Percentiles rank a stretch among this genome's conserved stretches.
phyloP scores from a whole-genome alignment of 2,329 filamentous ascomycete genomes.

The Fusarium lyarnte region DNA sequence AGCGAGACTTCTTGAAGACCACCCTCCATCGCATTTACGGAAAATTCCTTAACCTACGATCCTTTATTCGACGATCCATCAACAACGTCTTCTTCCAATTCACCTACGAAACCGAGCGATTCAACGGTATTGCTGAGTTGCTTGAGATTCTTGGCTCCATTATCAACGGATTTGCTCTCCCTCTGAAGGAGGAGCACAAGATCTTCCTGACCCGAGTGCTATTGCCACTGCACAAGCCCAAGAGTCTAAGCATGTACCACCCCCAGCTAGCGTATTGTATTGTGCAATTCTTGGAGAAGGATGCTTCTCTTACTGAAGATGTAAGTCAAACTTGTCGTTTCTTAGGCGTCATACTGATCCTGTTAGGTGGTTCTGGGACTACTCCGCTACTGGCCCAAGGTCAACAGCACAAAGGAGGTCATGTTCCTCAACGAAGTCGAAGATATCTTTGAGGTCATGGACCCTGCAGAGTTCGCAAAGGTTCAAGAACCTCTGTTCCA shows the following conservation, averaged over 20 bases:
- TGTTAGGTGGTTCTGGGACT: slow-evolving; percentile 89
- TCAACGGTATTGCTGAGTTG: slow-evolving; percentile 97
- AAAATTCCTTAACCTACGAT: slow-evolving; percentile 97
- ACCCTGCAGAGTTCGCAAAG: slow-evolving; percentile 97
- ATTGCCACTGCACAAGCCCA: slow-evolving; percentile 95
- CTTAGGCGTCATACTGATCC: slow-evolving; percentile 10
- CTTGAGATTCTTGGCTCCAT: slow-evolving; percentile 97
- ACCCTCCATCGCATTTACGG: slow-evolving; percentile 98
- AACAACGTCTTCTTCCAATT: slow-evolving; percentile 99
- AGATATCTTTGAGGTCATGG: slow-evolving; percentile 99
- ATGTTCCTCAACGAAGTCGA: slow-evolving; percentile 99
- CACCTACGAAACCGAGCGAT: slow-evolving; percentile 97
- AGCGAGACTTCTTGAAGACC: slow-evolving; percentile 97
- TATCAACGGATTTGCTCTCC: slow-evolving; percentile 97
- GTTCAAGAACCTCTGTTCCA: slow-evolving; percentile 98
- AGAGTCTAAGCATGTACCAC: slow-evolving; percentile 99
- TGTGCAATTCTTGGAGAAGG: slow-evolving; percentile 98
- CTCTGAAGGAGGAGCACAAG: slow-evolving; percentile 98
- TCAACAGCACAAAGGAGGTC: slow-evolving; percentile 99
- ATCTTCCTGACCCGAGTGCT: slow-evolving; percentile 94
- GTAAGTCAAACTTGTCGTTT: slow-evolving; percentile 54
- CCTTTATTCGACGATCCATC: slow-evolving; percentile 97
- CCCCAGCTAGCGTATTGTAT: slow-evolving; percentile 98
- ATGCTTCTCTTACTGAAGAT: slow-evolving; percentile 96
- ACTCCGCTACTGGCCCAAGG: slow-evolving; percentile 97